Evolutionary conservation across 768 basidiomycete species (phyloP).

Genomic region (Coprinopsis marcescibilis): DNA sequence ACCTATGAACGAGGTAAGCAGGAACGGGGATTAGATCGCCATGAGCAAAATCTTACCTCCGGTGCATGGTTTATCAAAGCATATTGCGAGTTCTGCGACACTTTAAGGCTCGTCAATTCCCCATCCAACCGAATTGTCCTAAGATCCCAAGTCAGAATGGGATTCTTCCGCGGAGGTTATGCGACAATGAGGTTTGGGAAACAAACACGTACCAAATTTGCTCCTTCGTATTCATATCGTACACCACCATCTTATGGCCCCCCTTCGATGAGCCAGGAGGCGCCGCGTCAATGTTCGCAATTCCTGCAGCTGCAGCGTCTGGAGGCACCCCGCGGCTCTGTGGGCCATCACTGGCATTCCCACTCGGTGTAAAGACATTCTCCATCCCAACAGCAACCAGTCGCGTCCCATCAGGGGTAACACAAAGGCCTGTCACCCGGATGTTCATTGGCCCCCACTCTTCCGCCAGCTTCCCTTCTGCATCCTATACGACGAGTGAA

Average conservation of each 20-base stretch:
- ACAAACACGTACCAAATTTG: constrained; percentile 54
- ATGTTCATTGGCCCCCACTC: constrained; percentile 67
- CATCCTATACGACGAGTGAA: constrained; percentile 45
- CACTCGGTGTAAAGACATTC: constrained; percentile 18
- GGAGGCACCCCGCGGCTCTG: neutral
- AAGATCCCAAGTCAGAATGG: constrained; percentile 9
- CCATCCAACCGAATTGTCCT: constrained; percentile 67
- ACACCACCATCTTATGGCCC: constrained; percentile 70
- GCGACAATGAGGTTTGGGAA: constrained; percentile 5
- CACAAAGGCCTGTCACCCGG: constrained; percentile 80
- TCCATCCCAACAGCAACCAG: constrained; percentile 82
- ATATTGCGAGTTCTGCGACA: constrained; percentile 81
- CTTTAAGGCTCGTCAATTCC: constrained; percentile 83
- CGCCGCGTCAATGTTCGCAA: neutral
- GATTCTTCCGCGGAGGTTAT: too few relatives aligned
- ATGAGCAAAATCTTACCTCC: constrained; percentile 56
- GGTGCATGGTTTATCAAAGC: constrained; percentile 85
- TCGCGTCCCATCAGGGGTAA: constrained; percentile 79
- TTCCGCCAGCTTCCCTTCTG: constrained; percentile 65
- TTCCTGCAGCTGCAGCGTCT: neutral
- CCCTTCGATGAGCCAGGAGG: constrained; percentile 27
- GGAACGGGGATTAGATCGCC: too few relatives aligned
- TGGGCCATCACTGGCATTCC: constrained; percentile 8
- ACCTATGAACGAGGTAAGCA: too few relatives aligned
- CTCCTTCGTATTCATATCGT: constrained; percentile 65